Evolutionary conservation across 345 rosid genomes (phyloP), one percentile per base, ranked within the genome.

Genomic region (Lepidium didymum): DNA sequence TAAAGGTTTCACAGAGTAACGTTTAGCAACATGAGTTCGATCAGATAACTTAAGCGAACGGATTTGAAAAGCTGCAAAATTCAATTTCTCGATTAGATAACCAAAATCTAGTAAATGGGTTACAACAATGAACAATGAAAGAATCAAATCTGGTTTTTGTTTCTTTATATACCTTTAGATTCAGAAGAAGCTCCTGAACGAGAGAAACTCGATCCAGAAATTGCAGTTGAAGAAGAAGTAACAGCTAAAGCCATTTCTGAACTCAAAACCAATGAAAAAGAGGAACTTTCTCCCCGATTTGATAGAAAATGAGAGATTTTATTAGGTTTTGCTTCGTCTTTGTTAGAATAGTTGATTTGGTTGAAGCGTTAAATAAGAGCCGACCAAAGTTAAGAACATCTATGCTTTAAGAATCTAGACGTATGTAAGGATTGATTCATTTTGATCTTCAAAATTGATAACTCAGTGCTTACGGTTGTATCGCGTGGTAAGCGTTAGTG

Each of bases 331-430:
- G n/a, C 4, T 55, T 55, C 14, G 7, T 43, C 54, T 10, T 18
- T 29, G 44, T 10, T 54, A 56, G 62, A 42, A 3, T 12, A 19
- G 56, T 0, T 21, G 43, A 34, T 15, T 12, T 6, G 64, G 41
- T 6, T 3, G 7, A 7, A 53, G 41, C 29, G 36, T 79, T 86
- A 83, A 88, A 83, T 86, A 84, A 75, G 10, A 13, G 49, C 71
- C 46, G 31, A 5, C 15, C 16, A 3, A 68, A 61, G 21, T 4
- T 37, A 42, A 47, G 70, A 11, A 19, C 2, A 10, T 10, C 3
- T 6, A 64, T 80, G 70, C 79, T 77, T 73, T 57, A 76, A 80
- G 95, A 76, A 88, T 79, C 89, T 83, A 51, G 89, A 84, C 83
- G 78, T 23, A 27, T 6, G 4, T 7, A 49, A 62, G 47, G 33